Evolutionary conservation across 164 flowering plant species (phyloP).

Genomic region (Nymphaea thermarum): DNA sequence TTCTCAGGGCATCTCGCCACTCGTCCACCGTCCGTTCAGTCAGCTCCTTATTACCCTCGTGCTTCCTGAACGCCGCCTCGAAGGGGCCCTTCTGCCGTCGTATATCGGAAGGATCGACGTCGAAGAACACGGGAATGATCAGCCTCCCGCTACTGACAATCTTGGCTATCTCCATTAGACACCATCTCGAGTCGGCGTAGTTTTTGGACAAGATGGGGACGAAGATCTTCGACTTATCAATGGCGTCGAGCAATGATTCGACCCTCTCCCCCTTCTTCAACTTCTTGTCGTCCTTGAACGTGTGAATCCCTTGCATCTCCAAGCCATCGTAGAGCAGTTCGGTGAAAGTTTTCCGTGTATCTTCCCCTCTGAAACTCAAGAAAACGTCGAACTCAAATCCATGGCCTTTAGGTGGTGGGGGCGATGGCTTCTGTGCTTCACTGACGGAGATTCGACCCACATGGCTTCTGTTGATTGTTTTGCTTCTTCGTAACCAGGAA

Average conservation of each 20-base stretch:
- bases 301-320: not conserved
- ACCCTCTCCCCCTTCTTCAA: constrained; percentile 3
- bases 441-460: too few relatives aligned
- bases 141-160: not conserved
- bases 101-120: not conserved
- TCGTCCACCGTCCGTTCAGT: not conserved
- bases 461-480: too few relatives aligned
- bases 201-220: constrained; percentile 1
- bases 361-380: constrained; percentile 1
- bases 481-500: too few relatives aligned
- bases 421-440: too few relatives aligned
- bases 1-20: not conserved
- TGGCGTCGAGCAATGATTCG: not conserved
- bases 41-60: not conserved
- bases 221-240: not conserved
- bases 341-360: not conserved
- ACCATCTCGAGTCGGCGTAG: constrained; percentile 3
- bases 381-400: not conserved
- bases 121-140: constrained; percentile 1
- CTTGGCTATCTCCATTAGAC: not conserved
- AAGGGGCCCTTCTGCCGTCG: not conserved
- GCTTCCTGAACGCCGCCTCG: not conserved
- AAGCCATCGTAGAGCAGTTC: constrained; percentile 1
- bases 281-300: constrained; percentile 5
- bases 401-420: too few relatives aligned